Base-by-base conservation (phyloP, 306 rosid genomes). In the Cicer chorassanicum region DNA sequence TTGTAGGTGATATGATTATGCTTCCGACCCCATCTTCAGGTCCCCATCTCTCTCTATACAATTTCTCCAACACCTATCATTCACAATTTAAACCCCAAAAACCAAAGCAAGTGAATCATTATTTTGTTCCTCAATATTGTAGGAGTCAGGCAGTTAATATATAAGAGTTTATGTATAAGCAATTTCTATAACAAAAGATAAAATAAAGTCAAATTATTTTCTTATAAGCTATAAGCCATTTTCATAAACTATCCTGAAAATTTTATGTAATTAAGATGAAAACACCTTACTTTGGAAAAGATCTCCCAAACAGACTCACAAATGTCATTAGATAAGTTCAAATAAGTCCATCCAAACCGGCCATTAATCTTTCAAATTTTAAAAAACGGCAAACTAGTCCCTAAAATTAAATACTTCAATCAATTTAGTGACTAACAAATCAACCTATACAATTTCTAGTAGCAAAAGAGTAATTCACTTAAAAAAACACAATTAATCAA, bases 21-120 rank as follows among this genome's bases (percentile, higher is more conserved):
- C 96, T 74, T 64, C 96, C 99, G 5, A 94, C 99, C 57, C 97
- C 97, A 78, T 82, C 90, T 75, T 90, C 92, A 4, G 90, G 87
- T 14, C 87, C 86, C 94, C 96, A 94, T 70, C 87, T 88, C 85
- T 87, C 97, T 80, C 85, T 84, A 55, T 85, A 84, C 83, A 94
- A 76, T 81, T 92, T 94, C 70, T 94, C 99, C 75, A 94, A 68
- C 56, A 92, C 89, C 99, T 94, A 81, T 66, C 75, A 83, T 18
- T 18, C 49, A 80, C 42, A 79, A 44, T 7, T 49, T 8, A 83
- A 56, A 39, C 80, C 78, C 49, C 74, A 53, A 9, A 16, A 39
- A 39, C 49, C 36, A 18, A 11, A 18, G 36, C 36, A 29, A 29
- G 36, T 29, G 36, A 43, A 10, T 56, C 40, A 36, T 60, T 43